Evolutionary conservation across 768 basidiomycete genomes (phyloP), one percentile per base, ranked within the genome.

Genomic region (Hydnum rufescens): DNA sequence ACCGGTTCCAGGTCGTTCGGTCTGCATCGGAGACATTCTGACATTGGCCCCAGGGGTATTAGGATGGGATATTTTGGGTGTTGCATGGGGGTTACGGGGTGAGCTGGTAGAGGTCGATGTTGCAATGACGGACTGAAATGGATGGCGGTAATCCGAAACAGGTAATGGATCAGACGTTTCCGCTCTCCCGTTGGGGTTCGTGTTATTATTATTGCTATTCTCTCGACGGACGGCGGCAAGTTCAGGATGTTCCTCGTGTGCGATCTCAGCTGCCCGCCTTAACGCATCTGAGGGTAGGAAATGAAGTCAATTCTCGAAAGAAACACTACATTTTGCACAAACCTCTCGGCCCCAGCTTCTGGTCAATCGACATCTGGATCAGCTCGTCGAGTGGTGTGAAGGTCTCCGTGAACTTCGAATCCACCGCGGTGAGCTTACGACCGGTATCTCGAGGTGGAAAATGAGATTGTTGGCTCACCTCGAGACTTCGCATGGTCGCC

Each of bases 401-500:
- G 36, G 13, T 22, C 36, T 13, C 22, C 36, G 22, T 39, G 13
- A 39, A 13, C 13, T 39, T 39, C 36, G 22, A 22, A 22, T 39
- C 36, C 22, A 22, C 36, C 13, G 36, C 36, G 22, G 22, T 39
- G 13, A 13, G 22, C 22, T 39, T 13, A 22, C 36, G 36, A 39
- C 13, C 36, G 22, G 36, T 13, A 29, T 42, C 47, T 36, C 49
- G 39, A 25, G 23, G 53, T 28, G 23, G 25, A 51, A 26, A 42
- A 49, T 18, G 23, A 23, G 2, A 18, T 4, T 1, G 4, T 4
- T 13, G 19, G 62, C 71, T 53, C 53, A 81, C 80, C 73, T 88
- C 85, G 32, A 88, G 67, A 71, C 83, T 86, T 51, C 85, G 71
- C 86, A 87, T 87, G 18, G 85, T 85, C 2, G 82, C 83, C 61